A percentile compares a stretch with the other conserved stretches of the same genome.
phyloP scores from a whole-genome alignment of 148 eudicot species.

The Bassia scoparia region DNA sequence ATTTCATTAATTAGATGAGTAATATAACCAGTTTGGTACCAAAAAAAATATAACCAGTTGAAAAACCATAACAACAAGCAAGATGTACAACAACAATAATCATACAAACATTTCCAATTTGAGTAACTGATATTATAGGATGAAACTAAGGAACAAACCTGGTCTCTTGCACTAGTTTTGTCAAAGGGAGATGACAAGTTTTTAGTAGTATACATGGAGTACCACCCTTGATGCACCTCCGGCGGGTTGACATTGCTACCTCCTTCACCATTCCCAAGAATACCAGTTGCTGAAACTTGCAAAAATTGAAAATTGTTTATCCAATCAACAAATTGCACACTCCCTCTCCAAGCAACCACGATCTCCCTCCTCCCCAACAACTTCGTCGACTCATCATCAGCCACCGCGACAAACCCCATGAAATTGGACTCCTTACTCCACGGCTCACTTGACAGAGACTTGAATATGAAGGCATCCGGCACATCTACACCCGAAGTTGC shows the following conservation, averaged over 20 bases:
- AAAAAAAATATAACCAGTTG: too few relatives aligned
- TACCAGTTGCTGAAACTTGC: too few relatives aligned
- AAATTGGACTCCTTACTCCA: constrained; percentile 52
- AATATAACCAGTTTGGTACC: too few relatives aligned
- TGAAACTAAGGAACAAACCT: too few relatives aligned
- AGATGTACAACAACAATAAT: too few relatives aligned
- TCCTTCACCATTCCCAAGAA: too few relatives aligned
- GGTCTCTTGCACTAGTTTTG: constrained; percentile 44
- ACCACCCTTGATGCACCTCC: too few relatives aligned
- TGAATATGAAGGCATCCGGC: constrained; percentile 39
- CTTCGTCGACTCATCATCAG: constrained; percentile 41
- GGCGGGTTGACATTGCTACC: too few relatives aligned
- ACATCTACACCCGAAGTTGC: constrained; percentile 42
- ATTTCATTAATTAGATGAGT: too few relatives aligned
- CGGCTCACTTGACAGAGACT: constrained; percentile 40
- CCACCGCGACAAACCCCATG: constrained; percentile 69
- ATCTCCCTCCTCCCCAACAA: constrained; percentile 67
- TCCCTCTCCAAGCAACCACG: constrained; percentile 74
- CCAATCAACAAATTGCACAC: constrained; percentile 46
- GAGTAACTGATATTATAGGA: too few relatives aligned
- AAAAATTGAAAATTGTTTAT: constrained; percentile 38
- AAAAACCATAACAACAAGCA: too few relatives aligned
- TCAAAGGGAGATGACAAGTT: constrained; percentile 39
- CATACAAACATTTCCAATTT: too few relatives aligned
- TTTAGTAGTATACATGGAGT: constrained; percentile 32